phyloP scores from a whole-genome alignment of 108 stramenopile genomes.

The Discostella stelligeroides region DNA sequence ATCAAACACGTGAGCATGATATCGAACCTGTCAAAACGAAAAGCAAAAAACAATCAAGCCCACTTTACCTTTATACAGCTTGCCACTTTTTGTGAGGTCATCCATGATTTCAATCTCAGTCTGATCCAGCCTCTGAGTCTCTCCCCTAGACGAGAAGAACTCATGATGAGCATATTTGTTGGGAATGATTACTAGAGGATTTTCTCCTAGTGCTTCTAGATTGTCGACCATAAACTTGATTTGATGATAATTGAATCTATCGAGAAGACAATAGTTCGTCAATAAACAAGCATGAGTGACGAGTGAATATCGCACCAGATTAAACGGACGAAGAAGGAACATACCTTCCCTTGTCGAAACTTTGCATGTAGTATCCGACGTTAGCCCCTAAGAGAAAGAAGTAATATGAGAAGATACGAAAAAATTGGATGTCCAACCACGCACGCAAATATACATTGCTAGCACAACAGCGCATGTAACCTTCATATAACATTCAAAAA shows the following conservation, averaged over 20 bases:
- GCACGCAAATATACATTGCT: too few relatives aligned
- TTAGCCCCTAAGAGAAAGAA: slow-evolving; percentile 48
- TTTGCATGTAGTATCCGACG: slow-evolving; percentile 84
- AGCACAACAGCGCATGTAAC: too few relatives aligned
- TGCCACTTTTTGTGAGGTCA: slow-evolving; percentile 50
- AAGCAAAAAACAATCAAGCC: not conserved
- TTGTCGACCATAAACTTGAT: slow-evolving; percentile 58
- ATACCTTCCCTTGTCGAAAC: slow-evolving; percentile 62
- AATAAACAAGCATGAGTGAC: too few relatives aligned
- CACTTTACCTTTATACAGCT: slow-evolving; percentile 27
- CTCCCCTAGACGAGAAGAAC: slow-evolving; percentile 40
- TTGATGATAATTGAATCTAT: slow-evolving; percentile 62
- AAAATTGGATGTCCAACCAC: too few relatives aligned
- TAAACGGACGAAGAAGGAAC: too few relatives aligned
- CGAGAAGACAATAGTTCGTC: too few relatives aligned
- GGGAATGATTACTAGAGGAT: slow-evolving; percentile 79
- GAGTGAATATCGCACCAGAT: slow-evolving; percentile 34
- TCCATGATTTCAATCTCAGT: slow-evolving; percentile 36
- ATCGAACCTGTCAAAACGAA: not conserved
- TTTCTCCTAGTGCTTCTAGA: slow-evolving; percentile 60
- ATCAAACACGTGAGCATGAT: not conserved
- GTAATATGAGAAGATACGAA: too few relatives aligned
- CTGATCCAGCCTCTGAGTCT: slow-evolving; percentile 28
- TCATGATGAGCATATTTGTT: slow-evolving; percentile 61
- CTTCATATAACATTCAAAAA: too few relatives aligned